Evolutionary conservation across 805 yeast genomes (phyloP).

Genomic region (Candida montana): DNA sequence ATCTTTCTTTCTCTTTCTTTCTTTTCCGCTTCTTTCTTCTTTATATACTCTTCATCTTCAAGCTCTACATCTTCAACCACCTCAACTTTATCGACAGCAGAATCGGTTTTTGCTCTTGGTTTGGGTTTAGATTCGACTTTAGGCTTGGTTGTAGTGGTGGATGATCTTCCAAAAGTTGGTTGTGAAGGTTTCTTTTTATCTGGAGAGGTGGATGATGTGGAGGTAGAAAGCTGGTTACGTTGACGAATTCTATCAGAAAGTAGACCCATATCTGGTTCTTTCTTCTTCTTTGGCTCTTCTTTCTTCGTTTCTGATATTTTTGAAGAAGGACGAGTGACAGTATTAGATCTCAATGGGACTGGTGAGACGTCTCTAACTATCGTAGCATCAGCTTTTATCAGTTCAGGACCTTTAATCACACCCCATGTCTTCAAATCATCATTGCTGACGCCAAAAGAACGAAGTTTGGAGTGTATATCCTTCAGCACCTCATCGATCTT

Average conservation of each 20-base stretch:
- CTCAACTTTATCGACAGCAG: conserved; percentile 2
- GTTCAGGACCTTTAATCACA: conserved; percentile 21
- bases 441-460: conserved; percentile 8
- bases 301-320: neutral
- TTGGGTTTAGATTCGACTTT: conserved; percentile 1
- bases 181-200: conserved; percentile 12
- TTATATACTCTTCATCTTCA: conserved; percentile 13
- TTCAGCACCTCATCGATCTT: conserved; percentile 16
- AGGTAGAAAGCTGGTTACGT: conserved; percentile 13
- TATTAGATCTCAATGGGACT: neutral
- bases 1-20: conserved; percentile 11
- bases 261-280: conserved; percentile 18
- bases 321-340: neutral
- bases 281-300: conserved; percentile 5
- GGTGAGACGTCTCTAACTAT: neutral
- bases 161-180: conserved; percentile 13
- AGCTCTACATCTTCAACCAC: conserved; percentile 16
- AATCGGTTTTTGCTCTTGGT: conserved; percentile 11
- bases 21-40: conserved; percentile 10
- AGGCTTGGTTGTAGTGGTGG: conserved; percentile 1
- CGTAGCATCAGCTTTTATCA: conserved; percentile 1
- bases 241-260: conserved; percentile 13
- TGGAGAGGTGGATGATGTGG: neutral
- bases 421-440: conserved; percentile 21
- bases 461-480: conserved; percentile 9